These are phyloP conservation scores for Melanogaster broomeanus DNA, from an alignment of 768 basidiomycete genomes.

Conservation along the genomic window DNA sequence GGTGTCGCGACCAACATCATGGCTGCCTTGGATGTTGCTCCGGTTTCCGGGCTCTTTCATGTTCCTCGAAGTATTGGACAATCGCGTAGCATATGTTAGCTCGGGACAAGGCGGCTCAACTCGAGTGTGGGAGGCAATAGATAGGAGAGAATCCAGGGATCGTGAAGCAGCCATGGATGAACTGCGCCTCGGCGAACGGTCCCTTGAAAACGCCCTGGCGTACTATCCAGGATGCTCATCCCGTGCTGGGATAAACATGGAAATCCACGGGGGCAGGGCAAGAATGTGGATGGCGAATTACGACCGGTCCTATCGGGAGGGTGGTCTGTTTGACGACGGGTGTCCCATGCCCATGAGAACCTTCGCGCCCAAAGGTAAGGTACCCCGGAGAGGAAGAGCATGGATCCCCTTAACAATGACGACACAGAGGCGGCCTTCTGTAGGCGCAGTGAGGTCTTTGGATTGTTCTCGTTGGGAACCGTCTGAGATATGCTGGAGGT, in stretches of 20 bases:
- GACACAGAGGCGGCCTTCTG: slow-evolving; percentile 11
- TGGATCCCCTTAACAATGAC: slow-evolving; percentile 8
- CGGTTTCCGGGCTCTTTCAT: not conserved
- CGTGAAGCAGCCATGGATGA: slow-evolving; percentile 7
- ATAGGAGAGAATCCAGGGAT: slow-evolving; percentile 1
- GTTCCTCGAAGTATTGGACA: not conserved
- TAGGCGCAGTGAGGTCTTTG: not conserved
- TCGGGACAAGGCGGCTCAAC: not conserved
- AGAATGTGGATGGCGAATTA: not conserved
- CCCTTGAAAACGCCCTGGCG: not conserved
- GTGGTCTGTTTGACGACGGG: not conserved
- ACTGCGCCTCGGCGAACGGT: not conserved
- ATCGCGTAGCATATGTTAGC: not conserved
- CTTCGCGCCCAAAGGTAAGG: not conserved
- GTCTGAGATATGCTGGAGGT: not conserved
- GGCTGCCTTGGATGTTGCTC: not conserved
- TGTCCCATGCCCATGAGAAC: not conserved
- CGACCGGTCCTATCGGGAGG: not conserved
- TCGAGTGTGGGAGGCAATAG: not conserved
- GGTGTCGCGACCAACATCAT: not conserved
- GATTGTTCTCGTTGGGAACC: not conserved
- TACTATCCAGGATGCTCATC: not conserved
- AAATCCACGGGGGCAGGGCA: not conserved
- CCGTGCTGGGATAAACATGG: not conserved
- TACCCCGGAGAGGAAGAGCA: slow-evolving; percentile 2